Percentiles rank a stretch among this genome's conserved stretches.
These are phyloP conservation scores for Dictyostelium brefeldianum DNA, from an alignment of 78 protist species.

Conservation along the genomic window DNA sequence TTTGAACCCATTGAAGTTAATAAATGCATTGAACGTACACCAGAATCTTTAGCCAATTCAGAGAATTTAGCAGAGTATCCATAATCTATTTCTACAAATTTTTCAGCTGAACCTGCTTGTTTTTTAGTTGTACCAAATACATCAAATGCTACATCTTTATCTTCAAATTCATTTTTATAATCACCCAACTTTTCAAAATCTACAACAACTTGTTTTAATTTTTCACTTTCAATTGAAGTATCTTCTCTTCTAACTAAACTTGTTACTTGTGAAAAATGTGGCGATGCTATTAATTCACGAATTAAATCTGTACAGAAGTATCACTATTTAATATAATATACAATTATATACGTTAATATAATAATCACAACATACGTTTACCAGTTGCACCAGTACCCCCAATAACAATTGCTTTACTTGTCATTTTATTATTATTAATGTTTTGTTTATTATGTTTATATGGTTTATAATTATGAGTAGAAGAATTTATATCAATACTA, in stretches of 20 bases:
- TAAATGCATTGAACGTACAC: slow-evolving; percentile 42
- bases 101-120: slow-evolving; percentile 38
- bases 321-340: no score
- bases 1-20: slow-evolving; percentile 67
- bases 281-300: slow-evolving; percentile 30
- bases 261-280: slow-evolving; percentile 23
- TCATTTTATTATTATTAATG: background rate
- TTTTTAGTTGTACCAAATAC: slow-evolving; percentile 63
- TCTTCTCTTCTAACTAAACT: slow-evolving; percentile 51
- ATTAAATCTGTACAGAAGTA: no score
- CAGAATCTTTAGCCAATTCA: slow-evolving; percentile 31
- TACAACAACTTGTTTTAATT: slow-evolving; percentile 71
- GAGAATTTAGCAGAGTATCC: background rate
- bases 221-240: slow-evolving; percentile 7
- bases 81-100: background rate
- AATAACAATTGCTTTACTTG: background rate
- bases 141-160: slow-evolving; percentile 38
- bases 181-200: slow-evolving; percentile 51
- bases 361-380: slow-evolving; percentile 23
- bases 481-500: no score
- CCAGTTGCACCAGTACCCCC: slow-evolving; percentile 83
- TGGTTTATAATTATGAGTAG: background rate
- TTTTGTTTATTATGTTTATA: background rate
- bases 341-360: no score
- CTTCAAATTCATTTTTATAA: slow-evolving; percentile 43